phyloP scores from a whole-genome alignment of 176 grass and related monocot species.

The Eragrostis curvula region DNA sequence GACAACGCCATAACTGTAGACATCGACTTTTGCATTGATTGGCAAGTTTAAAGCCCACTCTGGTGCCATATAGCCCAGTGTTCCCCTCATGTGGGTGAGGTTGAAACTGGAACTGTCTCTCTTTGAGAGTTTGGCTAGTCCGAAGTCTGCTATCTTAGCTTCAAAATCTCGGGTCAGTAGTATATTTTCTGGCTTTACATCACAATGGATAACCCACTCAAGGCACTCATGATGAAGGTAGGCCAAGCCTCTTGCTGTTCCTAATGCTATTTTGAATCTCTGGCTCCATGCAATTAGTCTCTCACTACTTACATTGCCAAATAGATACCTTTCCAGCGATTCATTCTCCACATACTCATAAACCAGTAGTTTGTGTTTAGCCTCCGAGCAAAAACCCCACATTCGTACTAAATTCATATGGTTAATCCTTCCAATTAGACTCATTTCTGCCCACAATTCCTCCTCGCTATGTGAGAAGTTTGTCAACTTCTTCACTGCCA shows the following conservation, averaged over 20 bases:
- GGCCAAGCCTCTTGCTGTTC: constrained; percentile 60
- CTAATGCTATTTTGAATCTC: constrained; percentile 75
- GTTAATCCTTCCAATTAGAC: constrained; percentile 62
- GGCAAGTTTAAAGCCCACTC: constrained; percentile 59
- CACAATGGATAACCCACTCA: constrained; percentile 85
- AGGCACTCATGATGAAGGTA: constrained; percentile 90
- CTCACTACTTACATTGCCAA: constrained; percentile 45
- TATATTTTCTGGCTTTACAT: constrained; percentile 87
- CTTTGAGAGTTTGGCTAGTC: constrained; percentile 69
- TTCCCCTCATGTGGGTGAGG: constrained; percentile 65
- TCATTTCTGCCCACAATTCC: constrained; percentile 63
- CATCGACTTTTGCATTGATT: constrained; percentile 65
- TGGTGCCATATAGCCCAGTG: constrained; percentile 75
- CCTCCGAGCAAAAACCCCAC: constrained; percentile 63
- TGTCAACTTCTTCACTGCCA: constrained; percentile 70
- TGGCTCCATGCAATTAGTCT: constrained; percentile 59
- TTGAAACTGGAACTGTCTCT: constrained; percentile 45
- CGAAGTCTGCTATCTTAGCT: constrained; percentile 78
- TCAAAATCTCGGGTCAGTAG: constrained; percentile 70
- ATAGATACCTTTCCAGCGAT: constrained; percentile 71
- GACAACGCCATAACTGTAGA: constrained; percentile 65
- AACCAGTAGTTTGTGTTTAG: constrained; percentile 51
- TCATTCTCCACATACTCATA: constrained; percentile 75
- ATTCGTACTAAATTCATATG: constrained; percentile 76
- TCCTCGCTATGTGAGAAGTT: constrained; percentile 57